Evolutionary conservation across 2,329 filamentous ascomycete genomes (phyloP), one percentile per base, ranked within the genome.

Genomic region (Talaromyces amestolkiae): DNA sequence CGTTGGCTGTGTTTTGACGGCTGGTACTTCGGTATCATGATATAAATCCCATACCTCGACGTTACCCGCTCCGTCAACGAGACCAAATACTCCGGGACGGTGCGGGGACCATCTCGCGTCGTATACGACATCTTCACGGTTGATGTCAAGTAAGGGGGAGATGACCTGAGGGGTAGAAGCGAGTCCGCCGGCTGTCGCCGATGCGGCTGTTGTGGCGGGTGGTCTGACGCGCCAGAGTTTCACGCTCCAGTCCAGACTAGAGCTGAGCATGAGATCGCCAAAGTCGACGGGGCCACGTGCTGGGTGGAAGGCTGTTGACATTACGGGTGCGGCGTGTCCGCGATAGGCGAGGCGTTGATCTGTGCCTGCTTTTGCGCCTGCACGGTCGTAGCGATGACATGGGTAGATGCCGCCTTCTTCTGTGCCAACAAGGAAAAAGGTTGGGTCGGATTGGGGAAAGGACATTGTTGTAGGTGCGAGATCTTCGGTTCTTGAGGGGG

Each of bases 331-430:
- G 15, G 92, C 90, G 75, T 99, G 95, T 39, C 93, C 94, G 70
- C 87, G 87, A 81, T 99, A 99, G 70, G 89, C 89, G 66, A 97
- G 89, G 67, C 93, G 89, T 64, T 90, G 87, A 76, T 99, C 96
- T 31, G 97, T 92, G 58, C 95, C 95, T 4, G 95, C 94, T 81
- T 98, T 98, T 69, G 95, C 95, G 65, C 95, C 95, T 6, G 96
- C 95, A 69, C 96, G 91, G 78, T 99, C 95, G 80, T 99, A 99
- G 68, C 95, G 87, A 77, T 99, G 95, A 75, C 96, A 97, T 0
- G 95, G 93, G 78, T 95, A 97, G 69, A 99, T 97, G 56, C 90
- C 90, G 60, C 96, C 96, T 82, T 99, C 95, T 81, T 99, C 95
- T 33, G 93, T 97, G 47, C 96, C 95, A 39, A 97, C 91, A 3